These are phyloP conservation scores for Pneumocystis sp. DNA, from an alignment of 1,139 yeast genomes.

Conservation along the genomic window DNA sequence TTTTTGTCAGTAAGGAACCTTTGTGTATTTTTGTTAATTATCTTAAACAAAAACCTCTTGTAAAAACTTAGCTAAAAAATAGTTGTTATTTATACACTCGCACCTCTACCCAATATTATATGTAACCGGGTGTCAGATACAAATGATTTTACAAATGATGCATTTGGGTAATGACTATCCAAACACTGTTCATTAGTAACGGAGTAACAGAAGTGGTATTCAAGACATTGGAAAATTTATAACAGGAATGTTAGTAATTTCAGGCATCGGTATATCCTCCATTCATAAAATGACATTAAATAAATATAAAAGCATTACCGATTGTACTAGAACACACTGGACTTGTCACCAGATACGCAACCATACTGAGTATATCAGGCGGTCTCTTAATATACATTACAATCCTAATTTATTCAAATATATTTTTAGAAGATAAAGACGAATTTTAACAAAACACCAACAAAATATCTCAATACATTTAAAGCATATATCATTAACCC, in stretches of 20 bases:
- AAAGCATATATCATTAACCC: background rate
- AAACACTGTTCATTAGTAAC: background rate
- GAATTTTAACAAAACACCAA: constrained; percentile 4
- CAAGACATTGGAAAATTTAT: constrained; percentile 54
- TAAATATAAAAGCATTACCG: constrained; percentile 33
- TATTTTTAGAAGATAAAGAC: constrained; percentile 27
- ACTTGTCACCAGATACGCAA: constrained; percentile 43
- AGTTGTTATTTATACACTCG: constrained; percentile 36
- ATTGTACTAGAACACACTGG: constrained; percentile 49
- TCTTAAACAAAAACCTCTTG: background rate
- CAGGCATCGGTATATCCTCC: constrained; percentile 32
- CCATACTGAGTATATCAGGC: constrained; percentile 49
- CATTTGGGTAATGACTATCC: background rate
- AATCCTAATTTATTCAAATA: constrained; percentile 54
- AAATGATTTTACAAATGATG: constrained; percentile 37
- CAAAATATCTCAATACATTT: background rate
- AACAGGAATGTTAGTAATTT: constrained; percentile 49
- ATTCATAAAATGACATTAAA: background rate
- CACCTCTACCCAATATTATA: constrained; percentile 56
- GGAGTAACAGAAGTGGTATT: constrained; percentile 21
- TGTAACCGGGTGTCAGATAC: constrained; percentile 28
- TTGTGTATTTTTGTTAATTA: background rate
- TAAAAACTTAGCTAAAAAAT: constrained; percentile 1
- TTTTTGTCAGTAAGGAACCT: constrained; percentile 35
- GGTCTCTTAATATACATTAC: constrained; percentile 60